Percentiles rank a stretch among this genome's conserved stretches.
Evolutionary conservation across 106 monocot genomes (phyloP).

Genomic region (Apostasia ramifera): DNA sequence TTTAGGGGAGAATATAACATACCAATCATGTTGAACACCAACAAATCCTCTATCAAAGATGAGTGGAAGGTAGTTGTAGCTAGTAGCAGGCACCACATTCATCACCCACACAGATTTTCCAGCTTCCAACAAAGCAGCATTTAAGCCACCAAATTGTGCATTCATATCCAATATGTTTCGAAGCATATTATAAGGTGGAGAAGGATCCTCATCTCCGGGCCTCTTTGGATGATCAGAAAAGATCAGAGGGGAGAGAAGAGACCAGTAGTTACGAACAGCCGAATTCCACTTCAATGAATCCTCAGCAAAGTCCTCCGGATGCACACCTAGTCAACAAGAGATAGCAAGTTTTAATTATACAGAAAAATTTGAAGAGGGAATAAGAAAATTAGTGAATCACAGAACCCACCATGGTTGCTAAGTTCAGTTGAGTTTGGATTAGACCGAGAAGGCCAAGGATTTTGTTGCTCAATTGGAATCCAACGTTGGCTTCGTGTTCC

Average conservation of each 20-base stretch:
- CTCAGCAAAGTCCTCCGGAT: conserved; percentile 48
- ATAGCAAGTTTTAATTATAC: not conserved
- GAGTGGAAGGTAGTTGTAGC: conserved; percentile 59
- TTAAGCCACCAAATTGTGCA: conserved; percentile 69
- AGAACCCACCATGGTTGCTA: conserved; percentile 47
- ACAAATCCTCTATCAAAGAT: conserved; percentile 86
- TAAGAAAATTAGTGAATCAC: not conserved
- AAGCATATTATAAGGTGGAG: conserved; percentile 86
- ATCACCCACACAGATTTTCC: conserved; percentile 92
- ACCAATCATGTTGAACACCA: conserved; percentile 97
- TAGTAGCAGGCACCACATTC: conserved; percentile 71
- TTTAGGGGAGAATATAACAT: not conserved
- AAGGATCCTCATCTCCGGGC: conserved; percentile 88
- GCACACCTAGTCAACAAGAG: conserved; percentile 33
- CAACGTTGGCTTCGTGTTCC: conserved; percentile 67
- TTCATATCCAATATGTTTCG: conserved; percentile 90
- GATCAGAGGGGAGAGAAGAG: conserved; percentile 79
- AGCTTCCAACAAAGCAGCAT: conserved; percentile 70
- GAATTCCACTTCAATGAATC: conserved; percentile 52
- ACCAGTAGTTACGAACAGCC: conserved; percentile 63
- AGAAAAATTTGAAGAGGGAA: not conserved
- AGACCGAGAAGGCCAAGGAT: conserved; percentile 52
- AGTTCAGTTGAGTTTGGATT: conserved; percentile 53
- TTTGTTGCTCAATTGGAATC: conserved; percentile 64
- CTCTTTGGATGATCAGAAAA: conserved; percentile 95